Percentiles rank a stretch among this genome's conserved stretches.
These are phyloP conservation scores for Hansenula sp. DNA, from an alignment of 1,139 yeast species.

Conservation along the genomic window DNA sequence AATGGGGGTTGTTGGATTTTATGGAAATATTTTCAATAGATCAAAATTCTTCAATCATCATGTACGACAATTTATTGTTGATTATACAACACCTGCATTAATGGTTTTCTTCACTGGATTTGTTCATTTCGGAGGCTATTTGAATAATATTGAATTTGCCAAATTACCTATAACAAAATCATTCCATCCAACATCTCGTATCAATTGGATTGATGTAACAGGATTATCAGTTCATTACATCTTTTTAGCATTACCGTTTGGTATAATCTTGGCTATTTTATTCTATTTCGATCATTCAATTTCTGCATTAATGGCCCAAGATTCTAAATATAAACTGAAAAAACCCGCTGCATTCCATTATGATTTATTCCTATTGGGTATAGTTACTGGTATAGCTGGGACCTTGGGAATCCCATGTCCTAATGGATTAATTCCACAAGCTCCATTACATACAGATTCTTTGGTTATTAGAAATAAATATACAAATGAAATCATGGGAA, in stretches of 20 bases:
- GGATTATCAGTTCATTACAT: slow-evolving; percentile 67
- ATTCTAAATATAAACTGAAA: slow-evolving; percentile 69
- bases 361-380: slow-evolving; percentile 82
- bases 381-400: slow-evolving; percentile 86
- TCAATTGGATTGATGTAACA: slow-evolving; percentile 51
- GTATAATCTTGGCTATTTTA: slow-evolving; percentile 72
- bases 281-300: slow-evolving; percentile 96
- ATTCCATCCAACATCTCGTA: slow-evolving; percentile 67
- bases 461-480: slow-evolving; percentile 52
- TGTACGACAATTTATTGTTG: slow-evolving; percentile 69
- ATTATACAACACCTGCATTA: slow-evolving; percentile 79
- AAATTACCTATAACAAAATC: slow-evolving; percentile 69
- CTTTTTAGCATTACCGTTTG: slow-evolving; percentile 91
- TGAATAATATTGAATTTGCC: slow-evolving; percentile 49
- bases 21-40: slow-evolving; percentile 54
- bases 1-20: slow-evolving; percentile 73
- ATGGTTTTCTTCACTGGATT: slow-evolving; percentile 92
- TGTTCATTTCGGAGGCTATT: slow-evolving; percentile 80
- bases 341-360: slow-evolving; percentile 93
- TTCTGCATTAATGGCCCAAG: slow-evolving; percentile 88
- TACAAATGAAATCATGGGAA: slow-evolving; percentile 40
- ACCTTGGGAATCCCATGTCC: slow-evolving; percentile 92
- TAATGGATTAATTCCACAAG: slow-evolving; percentile 94
- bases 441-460: slow-evolving; percentile 86
- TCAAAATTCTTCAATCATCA: slow-evolving; percentile 58